Evolutionary conservation across 2,329 filamentous ascomycete species (phyloP).

Genomic region (Curvularia sp.): DNA sequence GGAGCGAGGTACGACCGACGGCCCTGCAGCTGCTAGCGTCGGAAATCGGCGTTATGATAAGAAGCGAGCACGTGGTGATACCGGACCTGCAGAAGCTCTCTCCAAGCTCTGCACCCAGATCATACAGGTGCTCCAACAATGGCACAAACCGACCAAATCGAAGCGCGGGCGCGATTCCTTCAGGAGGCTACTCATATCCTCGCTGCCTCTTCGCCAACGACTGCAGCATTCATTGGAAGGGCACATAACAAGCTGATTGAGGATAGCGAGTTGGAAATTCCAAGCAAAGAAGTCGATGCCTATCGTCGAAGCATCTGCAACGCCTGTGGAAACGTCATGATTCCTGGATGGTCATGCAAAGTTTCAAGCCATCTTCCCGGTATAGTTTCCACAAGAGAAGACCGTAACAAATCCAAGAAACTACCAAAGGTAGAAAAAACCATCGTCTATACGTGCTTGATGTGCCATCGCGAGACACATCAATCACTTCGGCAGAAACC

Average conservation of each 20-base stretch:
- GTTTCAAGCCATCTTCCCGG: constrained; percentile 20
- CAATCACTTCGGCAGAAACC: constrained; percentile 30
- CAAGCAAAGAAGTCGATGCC: constrained; percentile 40
- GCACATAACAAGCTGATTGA: constrained; percentile 38
- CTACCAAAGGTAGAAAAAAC: constrained; percentile 26
- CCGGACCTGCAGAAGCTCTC: constrained; percentile 19
- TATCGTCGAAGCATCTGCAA: constrained; percentile 44
- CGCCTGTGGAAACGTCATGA: constrained; percentile 48
- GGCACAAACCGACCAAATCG: constrained; percentile 25
- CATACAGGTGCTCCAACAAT: constrained; percentile 24
- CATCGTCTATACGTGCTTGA: constrained; percentile 38
- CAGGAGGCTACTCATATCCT: constrained; percentile 44
- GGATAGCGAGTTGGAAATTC: constrained; percentile 35
- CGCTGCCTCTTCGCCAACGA: constrained; percentile 40
- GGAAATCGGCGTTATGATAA: constrained; percentile 30
- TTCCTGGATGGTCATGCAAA: constrained; percentile 48
- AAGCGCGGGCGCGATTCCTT: constrained; percentile 42
- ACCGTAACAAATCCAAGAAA: constrained; percentile 11
- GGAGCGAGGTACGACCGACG: constrained; percentile 19
- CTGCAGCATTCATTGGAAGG: constrained; percentile 43
- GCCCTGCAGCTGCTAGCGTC: constrained; percentile 33
- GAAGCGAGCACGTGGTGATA: constrained; percentile 16
- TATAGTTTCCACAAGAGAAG: constrained; percentile 1
- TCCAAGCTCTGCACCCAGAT: constrained; percentile 15
- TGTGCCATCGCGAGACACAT: constrained; percentile 44